Evolutionary conservation across 352 stramenopile species (phyloP).

Genomic region (Phytophthora multivora): DNA sequence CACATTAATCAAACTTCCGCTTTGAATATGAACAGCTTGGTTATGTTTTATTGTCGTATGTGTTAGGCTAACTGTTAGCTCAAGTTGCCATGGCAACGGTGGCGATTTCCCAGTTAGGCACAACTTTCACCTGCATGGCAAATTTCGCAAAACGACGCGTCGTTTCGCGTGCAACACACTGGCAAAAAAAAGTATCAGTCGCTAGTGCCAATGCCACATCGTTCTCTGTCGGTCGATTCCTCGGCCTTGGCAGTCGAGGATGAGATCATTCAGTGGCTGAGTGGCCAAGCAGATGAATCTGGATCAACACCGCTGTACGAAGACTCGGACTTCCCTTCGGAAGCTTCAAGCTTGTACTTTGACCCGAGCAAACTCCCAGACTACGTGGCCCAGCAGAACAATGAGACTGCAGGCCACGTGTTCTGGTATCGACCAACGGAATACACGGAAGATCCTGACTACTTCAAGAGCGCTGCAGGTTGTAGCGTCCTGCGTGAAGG

Average conservation of each 20-base stretch:
- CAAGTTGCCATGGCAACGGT: too few relatives aligned
- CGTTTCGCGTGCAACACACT: slow-evolving; percentile 9
- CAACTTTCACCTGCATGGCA: too few relatives aligned
- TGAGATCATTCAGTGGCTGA: slow-evolving; percentile 50
- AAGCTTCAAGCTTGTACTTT: slow-evolving; percentile 59
- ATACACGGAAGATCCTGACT: slow-evolving; percentile 77
- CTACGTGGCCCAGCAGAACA: slow-evolving; percentile 48
- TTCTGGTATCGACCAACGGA: slow-evolving; percentile 77
- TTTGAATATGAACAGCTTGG: background rate
- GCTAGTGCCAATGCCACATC: slow-evolving; percentile 20
- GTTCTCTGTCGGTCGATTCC: slow-evolving; percentile 17
- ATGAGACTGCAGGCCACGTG: slow-evolving; percentile 23
- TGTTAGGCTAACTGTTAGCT: too few relatives aligned
- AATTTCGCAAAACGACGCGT: slow-evolving; percentile 8
- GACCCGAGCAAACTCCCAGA: slow-evolving; percentile 62
- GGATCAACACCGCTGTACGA: slow-evolving; percentile 46
- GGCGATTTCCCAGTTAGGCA: too few relatives aligned
- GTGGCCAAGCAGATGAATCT: slow-evolving; percentile 26
- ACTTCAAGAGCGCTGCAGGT: slow-evolving; percentile 79
- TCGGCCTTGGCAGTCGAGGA: slow-evolving; percentile 39
- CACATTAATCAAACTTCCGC: slow-evolving; percentile 4
- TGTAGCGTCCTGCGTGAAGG: slow-evolving; percentile 68
- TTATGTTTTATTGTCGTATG: too few relatives aligned
- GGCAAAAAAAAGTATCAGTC: background rate
- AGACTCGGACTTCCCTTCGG: slow-evolving; percentile 56